phyloP scores from a whole-genome alignment of 2,329 filamentous ascomycete genomes.

The Penicillium oxalicum region DNA sequence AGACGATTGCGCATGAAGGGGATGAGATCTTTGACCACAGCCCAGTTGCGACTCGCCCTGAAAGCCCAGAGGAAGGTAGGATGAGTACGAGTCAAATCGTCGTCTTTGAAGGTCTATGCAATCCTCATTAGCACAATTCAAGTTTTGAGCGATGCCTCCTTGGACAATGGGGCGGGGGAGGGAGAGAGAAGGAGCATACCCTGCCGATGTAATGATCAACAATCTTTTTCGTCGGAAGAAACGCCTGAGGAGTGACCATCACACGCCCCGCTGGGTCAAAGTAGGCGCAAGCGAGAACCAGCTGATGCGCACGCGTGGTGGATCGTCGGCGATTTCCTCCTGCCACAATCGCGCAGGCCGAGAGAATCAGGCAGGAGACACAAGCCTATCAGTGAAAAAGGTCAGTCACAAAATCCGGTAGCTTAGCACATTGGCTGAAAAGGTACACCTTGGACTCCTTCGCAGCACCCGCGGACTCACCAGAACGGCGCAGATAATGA shows the following conservation, averaged over 20 bases:
- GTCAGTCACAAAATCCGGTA: slow-evolving; percentile 5
- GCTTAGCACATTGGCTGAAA: not conserved
- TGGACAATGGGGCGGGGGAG: not conserved
- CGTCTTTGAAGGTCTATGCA: slow-evolving; percentile 53
- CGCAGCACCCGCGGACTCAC: slow-evolving; percentile 33
- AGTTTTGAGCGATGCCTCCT: not conserved
- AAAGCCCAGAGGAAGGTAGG: slow-evolving; percentile 85
- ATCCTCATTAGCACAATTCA: slow-evolving; percentile 18
- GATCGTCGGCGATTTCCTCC: slow-evolving; percentile 50
- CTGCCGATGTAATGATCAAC: slow-evolving; percentile 69
- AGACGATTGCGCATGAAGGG: slow-evolving; percentile 68
- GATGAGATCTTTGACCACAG: slow-evolving; percentile 60
- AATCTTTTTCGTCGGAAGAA: slow-evolving; percentile 56
- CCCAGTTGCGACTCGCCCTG: slow-evolving; percentile 73
- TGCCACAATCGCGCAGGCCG: slow-evolving; percentile 50
- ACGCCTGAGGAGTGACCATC: slow-evolving; percentile 43
- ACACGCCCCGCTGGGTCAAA: slow-evolving; percentile 41
- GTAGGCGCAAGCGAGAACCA: slow-evolving; percentile 44
- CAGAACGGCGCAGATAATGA: slow-evolving; percentile 67
- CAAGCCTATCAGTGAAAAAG: slow-evolving; percentile 45
- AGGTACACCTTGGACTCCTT: too few species aligned
- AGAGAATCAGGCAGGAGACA: slow-evolving; percentile 56
- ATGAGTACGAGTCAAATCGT: slow-evolving; percentile 70
- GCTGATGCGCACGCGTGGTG: slow-evolving; percentile 56
- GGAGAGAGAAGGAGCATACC: slow-evolving; percentile 31